A percentile compares a stretch with the other conserved stretches of the same genome.
Conservation (phyloP, 192 early-diverging fungal species). For the Gamsiella multidivaricata region DNA sequence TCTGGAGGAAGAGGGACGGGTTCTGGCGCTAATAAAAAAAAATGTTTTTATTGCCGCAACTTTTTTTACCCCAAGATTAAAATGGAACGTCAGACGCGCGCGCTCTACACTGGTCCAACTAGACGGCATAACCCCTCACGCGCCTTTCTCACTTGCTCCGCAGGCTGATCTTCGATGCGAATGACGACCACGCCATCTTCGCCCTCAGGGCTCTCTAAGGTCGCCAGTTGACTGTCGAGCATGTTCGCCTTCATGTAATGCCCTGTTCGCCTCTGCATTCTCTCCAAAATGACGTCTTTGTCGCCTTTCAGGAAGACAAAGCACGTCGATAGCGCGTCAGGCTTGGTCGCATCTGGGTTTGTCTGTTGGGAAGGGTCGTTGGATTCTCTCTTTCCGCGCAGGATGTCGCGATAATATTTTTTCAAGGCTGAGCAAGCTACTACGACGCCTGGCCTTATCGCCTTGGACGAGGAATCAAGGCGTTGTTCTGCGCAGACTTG, state of each 20-base stretch:
- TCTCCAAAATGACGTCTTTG: slow-evolving; percentile 54
- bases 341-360: no score
- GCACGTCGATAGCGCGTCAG: background rate
- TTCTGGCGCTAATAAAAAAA: no score
- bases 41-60: no score
- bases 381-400: slow-evolving; percentile 44
- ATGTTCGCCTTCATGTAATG: slow-evolving; percentile 69
- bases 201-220: slow-evolving; percentile 65
- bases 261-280: slow-evolving; percentile 58
- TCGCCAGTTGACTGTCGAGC: slow-evolving; percentile 71
- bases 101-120: no score
- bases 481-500: slow-evolving; percentile 36
- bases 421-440: slow-evolving; percentile 76
- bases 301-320: slow-evolving; percentile 71
- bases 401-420: slow-evolving; percentile 71
- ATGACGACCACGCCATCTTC: slow-evolving; percentile 10
- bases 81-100: no score
- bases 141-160: background rate
- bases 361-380: slow-evolving; percentile 31
- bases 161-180: background rate
- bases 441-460: slow-evolving; percentile 54
- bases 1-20: no score
- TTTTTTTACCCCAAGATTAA: no score
- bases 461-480: no score
- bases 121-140: background rate